Percentiles rank a stretch among this genome's conserved stretches.
Conservation (phyloP, 2,329 filamentous ascomycete species). For the Ophiostoma triangulosporum region DNA sequence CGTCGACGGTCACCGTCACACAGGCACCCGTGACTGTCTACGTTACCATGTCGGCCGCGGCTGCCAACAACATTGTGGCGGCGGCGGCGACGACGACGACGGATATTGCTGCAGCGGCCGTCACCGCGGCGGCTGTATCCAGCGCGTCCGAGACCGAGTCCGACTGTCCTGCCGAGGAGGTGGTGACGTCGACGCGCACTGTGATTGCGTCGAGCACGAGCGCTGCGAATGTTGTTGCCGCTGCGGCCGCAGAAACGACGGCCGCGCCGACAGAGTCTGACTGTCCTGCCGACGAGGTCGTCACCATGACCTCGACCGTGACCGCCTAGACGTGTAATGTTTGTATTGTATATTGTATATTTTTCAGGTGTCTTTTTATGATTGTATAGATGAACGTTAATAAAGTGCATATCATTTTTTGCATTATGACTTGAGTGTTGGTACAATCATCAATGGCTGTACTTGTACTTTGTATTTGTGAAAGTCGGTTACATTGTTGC, state of each 20-base stretch:
- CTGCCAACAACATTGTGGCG: neutral
- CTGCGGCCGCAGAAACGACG: neutral
- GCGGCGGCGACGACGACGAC: neutral
- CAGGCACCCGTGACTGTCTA: constrained; percentile 9
- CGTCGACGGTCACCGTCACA: constrained; percentile 8
- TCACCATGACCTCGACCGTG: constrained; percentile 10
- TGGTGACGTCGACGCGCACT: neutral
- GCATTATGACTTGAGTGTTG: too few relatives aligned
- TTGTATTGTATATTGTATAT: neutral
- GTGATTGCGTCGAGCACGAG: neutral
- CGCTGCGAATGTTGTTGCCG: neutral
- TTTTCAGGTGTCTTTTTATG: neutral
- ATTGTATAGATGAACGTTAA: neutral
- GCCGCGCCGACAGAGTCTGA: constrained; percentile 6
- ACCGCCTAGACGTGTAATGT: neutral
- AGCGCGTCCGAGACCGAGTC: neutral
- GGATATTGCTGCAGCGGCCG: neutral
- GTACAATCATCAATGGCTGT: too few relatives aligned
- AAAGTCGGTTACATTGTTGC: too few relatives aligned
- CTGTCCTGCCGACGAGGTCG: constrained; percentile 8
- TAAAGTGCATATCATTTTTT: neutral
- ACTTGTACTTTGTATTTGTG: too few relatives aligned
- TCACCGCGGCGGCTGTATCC: neutral
- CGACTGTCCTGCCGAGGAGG: neutral
- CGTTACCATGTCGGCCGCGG: constrained; percentile 2